phyloP scores from a whole-genome alignment of 495 filamentous ascomycete genomes.

The Penicillium mononematosum region DNA sequence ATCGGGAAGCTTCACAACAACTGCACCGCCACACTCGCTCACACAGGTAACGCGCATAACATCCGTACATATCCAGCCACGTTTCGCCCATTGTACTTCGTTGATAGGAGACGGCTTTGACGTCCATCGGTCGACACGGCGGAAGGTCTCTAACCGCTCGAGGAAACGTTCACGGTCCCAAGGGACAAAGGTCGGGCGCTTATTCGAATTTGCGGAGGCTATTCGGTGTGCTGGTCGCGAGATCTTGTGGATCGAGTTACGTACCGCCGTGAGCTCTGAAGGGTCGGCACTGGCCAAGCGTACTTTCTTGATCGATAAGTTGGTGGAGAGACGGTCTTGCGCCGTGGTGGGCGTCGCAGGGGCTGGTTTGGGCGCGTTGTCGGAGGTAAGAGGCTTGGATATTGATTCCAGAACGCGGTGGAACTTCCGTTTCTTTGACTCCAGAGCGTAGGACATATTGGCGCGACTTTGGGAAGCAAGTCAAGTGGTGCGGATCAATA shows the following conservation, averaged over 20 bases:
- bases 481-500: conserved; percentile 9
- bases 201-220: conserved; percentile 25
- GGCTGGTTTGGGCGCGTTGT: conserved; percentile 24
- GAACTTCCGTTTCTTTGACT: conserved; percentile 57
- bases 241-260: conserved; percentile 30
- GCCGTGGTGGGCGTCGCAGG: conserved; percentile 27
- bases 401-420: conserved; percentile 57
- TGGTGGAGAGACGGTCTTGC: conserved; percentile 31
- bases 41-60: conserved; percentile 79
- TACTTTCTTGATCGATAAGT: conserved; percentile 41
- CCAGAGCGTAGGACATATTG: conserved; percentile 52
- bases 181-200: conserved; percentile 67
- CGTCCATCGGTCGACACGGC: conserved; percentile 85
- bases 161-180: conserved; percentile 83
- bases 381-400: conserved; percentile 32
- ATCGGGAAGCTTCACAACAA: conserved; percentile 76
- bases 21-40: conserved; percentile 73
- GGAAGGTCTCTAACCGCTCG: conserved; percentile 78
- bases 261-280: conserved; percentile 25
- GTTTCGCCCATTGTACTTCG: conserved; percentile 93
- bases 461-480: not conserved
- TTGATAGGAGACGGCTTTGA: conserved; percentile 71
- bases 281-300: conserved; percentile 32
- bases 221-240: conserved; percentile 25
- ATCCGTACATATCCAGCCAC: conserved; percentile 85